Conservation (phyloP, 495 filamentous ascomycete species). For the Penicillium parvum region DNA sequence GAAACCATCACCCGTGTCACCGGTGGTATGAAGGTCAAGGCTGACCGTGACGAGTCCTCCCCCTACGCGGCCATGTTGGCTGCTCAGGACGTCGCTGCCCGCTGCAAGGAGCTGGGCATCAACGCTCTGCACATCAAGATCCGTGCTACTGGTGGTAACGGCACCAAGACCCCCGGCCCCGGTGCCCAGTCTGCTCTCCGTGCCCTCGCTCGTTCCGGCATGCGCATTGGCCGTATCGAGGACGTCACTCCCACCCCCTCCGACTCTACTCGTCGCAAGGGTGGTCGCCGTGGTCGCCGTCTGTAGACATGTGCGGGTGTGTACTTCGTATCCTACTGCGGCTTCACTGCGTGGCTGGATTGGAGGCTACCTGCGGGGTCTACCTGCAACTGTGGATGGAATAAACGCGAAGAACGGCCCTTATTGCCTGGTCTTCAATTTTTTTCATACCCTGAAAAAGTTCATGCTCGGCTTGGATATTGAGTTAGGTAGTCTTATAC, state of each 20-base stretch:
- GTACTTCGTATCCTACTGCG: conserved; percentile 25
- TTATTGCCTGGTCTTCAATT: conserved; percentile 54
- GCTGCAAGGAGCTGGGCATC: conserved; percentile 99
- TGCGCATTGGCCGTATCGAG: conserved; percentile 99
- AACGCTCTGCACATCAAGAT: conserved; percentile 99
- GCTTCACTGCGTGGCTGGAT: conserved; percentile 30
- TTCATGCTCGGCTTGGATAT: conserved; percentile 24
- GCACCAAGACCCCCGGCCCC: conserved; percentile 98
- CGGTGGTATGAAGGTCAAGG: conserved; percentile 99
- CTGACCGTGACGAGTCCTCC: conserved; percentile 98
- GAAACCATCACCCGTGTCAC: conserved; percentile 99
- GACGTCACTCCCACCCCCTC: conserved; percentile 98
- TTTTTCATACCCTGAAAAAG: conserved; percentile 42
- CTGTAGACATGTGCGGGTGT: conserved; percentile 58
- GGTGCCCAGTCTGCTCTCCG: conserved; percentile 98
- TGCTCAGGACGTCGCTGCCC: conserved; percentile 83
- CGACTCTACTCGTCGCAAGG: conserved; percentile 98
- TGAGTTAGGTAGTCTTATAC: conserved; percentile 17
- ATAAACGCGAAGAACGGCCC: conserved; percentile 57
- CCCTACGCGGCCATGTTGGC: conserved; percentile 99
- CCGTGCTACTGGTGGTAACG: conserved; percentile 97
- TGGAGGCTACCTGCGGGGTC: conserved; percentile 33
- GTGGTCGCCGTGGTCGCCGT: conserved; percentile 99
- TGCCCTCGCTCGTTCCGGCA: conserved; percentile 94
- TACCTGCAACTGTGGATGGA: conserved; percentile 48